phyloP scores from a whole-genome alignment of 768 basidiomycete genomes.

The Gyrodon lividus region DNA sequence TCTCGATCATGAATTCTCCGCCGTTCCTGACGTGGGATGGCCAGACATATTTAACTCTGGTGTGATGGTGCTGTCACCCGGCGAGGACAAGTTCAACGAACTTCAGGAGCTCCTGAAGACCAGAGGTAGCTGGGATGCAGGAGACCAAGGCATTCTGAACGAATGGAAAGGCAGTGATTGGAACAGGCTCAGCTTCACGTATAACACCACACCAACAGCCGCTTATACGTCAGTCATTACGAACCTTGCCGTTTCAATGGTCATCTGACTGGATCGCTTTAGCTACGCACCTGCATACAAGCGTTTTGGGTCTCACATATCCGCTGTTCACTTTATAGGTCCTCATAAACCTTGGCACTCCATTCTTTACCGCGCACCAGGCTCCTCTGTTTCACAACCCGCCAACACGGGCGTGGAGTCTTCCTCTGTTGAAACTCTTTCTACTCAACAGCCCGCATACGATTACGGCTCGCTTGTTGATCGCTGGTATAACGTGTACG shows the following conservation, averaged over 20 bases:
- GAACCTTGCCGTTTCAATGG: slow-evolving; percentile 22
- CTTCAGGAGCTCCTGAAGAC: slow-evolving; percentile 67
- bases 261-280: slow-evolving; percentile 24
- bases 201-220: slow-evolving; percentile 97
- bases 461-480: slow-evolving; percentile 82
- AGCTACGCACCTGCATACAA: slow-evolving; percentile 97
- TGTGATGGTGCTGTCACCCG: slow-evolving; percentile 83
- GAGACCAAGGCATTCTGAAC: slow-evolving; percentile 97
- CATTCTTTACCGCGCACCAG: slow-evolving; percentile 66
- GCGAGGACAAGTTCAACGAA: slow-evolving; percentile 77
- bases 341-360: slow-evolving; percentile 94
- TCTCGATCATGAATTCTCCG: slow-evolving; percentile 80
- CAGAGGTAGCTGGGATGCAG: slow-evolving; percentile 94
- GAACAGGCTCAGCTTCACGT: slow-evolving; percentile 95
- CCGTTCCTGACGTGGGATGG: slow-evolving; percentile 97
- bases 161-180: slow-evolving; percentile 88
- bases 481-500: slow-evolving; percentile 90
- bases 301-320: slow-evolving; percentile 85
- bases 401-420: slow-evolving; percentile 32
- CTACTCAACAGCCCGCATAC: slow-evolving; percentile 49
- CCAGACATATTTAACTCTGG: slow-evolving; percentile 99
- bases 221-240: slow-evolving; percentile 80
- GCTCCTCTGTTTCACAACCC: slow-evolving; percentile 35
- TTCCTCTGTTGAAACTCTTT: slow-evolving; percentile 1
- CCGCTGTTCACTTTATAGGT: slow-evolving; percentile 91